Evolutionary conservation across 768 basidiomycete genomes (phyloP).

Genomic region (Gautieria morchelliformis): DNA sequence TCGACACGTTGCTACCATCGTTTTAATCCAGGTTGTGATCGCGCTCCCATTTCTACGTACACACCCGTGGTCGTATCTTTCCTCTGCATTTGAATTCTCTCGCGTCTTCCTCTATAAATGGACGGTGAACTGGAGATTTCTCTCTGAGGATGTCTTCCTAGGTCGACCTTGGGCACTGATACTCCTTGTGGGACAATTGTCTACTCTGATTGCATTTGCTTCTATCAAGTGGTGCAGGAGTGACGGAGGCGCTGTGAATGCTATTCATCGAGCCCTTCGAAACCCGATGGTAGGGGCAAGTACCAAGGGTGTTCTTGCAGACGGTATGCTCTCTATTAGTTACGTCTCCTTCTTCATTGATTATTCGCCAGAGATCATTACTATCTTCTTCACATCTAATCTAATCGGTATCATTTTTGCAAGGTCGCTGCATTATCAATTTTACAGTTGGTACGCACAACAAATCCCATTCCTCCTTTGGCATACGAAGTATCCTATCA

Average conservation of each 20-base stretch:
- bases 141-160: slow-evolving; percentile 70
- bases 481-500: slow-evolving; percentile 55
- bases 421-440: slow-evolving; percentile 94
- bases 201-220: slow-evolving; percentile 54
- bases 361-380: slow-evolving; percentile 54
- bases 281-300: slow-evolving; percentile 43
- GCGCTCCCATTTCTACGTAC: slow-evolving; percentile 62
- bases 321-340: slow-evolving; percentile 41
- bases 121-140: slow-evolving; percentile 97
- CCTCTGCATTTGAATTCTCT: slow-evolving; percentile 75
- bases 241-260: slow-evolving; percentile 55
- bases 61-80: slow-evolving; percentile 55
- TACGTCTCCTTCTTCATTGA: not conserved
- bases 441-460: slow-evolving; percentile 95
- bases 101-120: slow-evolving; percentile 89
- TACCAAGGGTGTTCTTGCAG: slow-evolving; percentile 37
- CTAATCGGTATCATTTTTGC: slow-evolving; percentile 87
- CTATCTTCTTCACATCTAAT: slow-evolving; percentile 84
- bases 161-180: slow-evolving; percentile 47
- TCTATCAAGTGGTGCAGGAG: slow-evolving; percentile 63
- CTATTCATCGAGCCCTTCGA: slow-evolving; percentile 46
- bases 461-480: slow-evolving; percentile 79
- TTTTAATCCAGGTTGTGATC: slow-evolving; percentile 46
- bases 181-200: slow-evolving; percentile 59
- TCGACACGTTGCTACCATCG: slow-evolving; percentile 10